Base-by-base conservation (phyloP, 2,329 filamentous ascomycete species). In the Samsoniella hepiali region DNA sequence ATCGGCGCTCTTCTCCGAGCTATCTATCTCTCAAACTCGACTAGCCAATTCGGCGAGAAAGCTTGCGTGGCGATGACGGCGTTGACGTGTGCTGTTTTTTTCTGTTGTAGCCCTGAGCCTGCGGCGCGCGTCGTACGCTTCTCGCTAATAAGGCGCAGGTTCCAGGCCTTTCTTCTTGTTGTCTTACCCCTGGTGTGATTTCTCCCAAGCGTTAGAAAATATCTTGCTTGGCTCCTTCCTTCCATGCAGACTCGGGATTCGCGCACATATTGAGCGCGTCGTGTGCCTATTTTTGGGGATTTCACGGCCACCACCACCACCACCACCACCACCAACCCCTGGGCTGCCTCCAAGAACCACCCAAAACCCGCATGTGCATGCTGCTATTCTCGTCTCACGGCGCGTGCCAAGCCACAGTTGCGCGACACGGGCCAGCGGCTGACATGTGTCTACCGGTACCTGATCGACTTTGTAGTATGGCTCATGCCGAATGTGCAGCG, bases 311-410 rank as follows among this genome's bases (percentile, higher is more conserved):
- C 27, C 6, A 38, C 31, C 40, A 40, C 44, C 31, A 29, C 10
- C 36, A 38, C 27, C 6, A 38, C 31, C 40, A 40, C 44, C 31
- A 29, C 10, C 38, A 34, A 29, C 56, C 57, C 45, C 32, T 27
- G 31, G 57, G 57, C 45, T 50, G 57, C 57, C 57, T 50, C 57
- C 22, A 11, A 36, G 7, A 42, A 38, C 17, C 45, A 49, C 31
- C 45, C 22, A 22, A n/a, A 34, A 51, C 17, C 29, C 15, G 38
- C 49, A 36, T 31, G 51, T n/a, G 51, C 51, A 38, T 61, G 58
- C 31, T 61, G 40, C 58, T 62, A 55, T 62, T 55, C 40, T 62
- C 31, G 58, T 45, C 40, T 44, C 50, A 38, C 58, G 3, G 38
- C n/a, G 40, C 22, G 22, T 22, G 40, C 50, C 50, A 62, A 55